Percentiles rank a stretch among this genome's conserved stretches.
Conservation (phyloP, 306 rosid genomes). For the Sindora glabra region DNA sequence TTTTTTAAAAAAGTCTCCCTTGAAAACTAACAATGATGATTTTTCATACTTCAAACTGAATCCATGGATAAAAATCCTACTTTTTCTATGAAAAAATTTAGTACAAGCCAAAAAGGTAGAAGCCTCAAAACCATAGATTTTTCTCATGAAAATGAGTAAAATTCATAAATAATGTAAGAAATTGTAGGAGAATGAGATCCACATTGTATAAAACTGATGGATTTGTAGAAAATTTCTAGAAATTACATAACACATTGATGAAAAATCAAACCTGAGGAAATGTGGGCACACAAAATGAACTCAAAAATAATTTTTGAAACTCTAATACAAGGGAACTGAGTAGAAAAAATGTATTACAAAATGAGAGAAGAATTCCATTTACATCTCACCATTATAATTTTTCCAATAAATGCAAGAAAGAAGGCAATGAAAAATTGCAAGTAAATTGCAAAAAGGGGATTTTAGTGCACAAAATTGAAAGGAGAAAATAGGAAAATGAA, state of each 20-base stretch:
- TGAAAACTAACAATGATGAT: slow-evolving; percentile 1
- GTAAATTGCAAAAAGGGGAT: neutral
- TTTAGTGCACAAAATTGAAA: neutral
- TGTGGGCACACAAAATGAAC: slow-evolving; percentile 3
- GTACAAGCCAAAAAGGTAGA: neutral
- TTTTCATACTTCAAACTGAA: slow-evolving; percentile 26
- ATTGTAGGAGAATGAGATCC: slow-evolving; percentile 21
- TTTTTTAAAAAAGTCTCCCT: too few relatives aligned
- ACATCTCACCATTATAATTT: neutral
- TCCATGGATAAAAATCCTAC: slow-evolving; percentile 31
- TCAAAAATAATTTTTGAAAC: neutral
- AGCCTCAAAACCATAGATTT: slow-evolving; percentile 56
- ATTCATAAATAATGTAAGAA: slow-evolving; percentile 4
- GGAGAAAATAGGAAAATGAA: neutral
- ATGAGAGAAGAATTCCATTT: neutral
- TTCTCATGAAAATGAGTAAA: slow-evolving; percentile 21
- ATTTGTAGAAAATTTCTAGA: slow-evolving; percentile 18
- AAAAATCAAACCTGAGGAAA: slow-evolving; percentile 31
- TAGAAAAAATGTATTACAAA: neutral
- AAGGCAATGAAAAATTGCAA: neutral
- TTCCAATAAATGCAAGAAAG: slow-evolving; percentile 18
- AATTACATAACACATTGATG: slow-evolving; percentile 27
- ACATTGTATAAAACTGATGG: neutral
- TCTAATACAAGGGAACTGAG: neutral
- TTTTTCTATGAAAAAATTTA: neutral